Evolutionary conservation across 352 stramenopile species (phyloP).

Genomic region (Pythium sukuiense): DNA sequence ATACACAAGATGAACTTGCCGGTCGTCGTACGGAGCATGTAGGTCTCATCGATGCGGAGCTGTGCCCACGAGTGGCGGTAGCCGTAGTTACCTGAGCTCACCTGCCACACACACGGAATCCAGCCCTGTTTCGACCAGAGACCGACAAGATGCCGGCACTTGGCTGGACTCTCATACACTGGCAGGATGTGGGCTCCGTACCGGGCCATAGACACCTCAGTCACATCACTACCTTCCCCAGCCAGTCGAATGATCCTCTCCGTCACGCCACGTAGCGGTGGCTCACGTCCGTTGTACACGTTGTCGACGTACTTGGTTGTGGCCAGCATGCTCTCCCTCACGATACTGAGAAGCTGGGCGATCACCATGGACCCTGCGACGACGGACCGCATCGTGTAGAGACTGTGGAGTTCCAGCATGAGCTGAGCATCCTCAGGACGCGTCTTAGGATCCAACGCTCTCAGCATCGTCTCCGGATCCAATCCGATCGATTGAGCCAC

Average conservation of each 20-base stretch:
- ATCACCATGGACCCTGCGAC: slow-evolving; percentile 66
- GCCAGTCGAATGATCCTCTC: slow-evolving; percentile 65
- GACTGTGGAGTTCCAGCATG: slow-evolving; percentile 40
- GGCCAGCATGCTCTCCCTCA: slow-evolving; percentile 44
- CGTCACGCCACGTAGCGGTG: slow-evolving; percentile 47
- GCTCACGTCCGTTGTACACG: slow-evolving; percentile 50
- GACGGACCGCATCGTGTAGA: slow-evolving; percentile 50
- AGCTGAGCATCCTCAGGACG: slow-evolving; percentile 38
- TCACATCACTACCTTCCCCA: slow-evolving; percentile 56
- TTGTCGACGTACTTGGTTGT: slow-evolving; percentile 48
- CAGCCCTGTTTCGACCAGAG: slow-evolving; percentile 56
- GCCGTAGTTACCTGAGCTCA: slow-evolving; percentile 49
- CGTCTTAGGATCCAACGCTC: slow-evolving; percentile 31
- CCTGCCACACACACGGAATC: slow-evolving; percentile 58
- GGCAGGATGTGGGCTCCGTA: slow-evolving; percentile 68
- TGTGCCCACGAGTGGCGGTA: slow-evolving; percentile 62
- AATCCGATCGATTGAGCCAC: slow-evolving; percentile 45
- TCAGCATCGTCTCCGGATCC: slow-evolving; percentile 36
- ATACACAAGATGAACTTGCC: slow-evolving; percentile 68
- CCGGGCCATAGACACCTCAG: slow-evolving; percentile 61
- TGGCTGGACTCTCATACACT: slow-evolving; percentile 50
- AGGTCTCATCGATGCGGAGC: slow-evolving; percentile 47
- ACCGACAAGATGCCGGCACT: slow-evolving; percentile 48
- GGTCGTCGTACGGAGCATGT: slow-evolving; percentile 60
- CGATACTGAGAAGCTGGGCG: slow-evolving; percentile 64